Evolutionary conservation across 371 early-diverging fungal genomes (phyloP).

Genomic region (Choanephora cucurbitarum): DNA sequence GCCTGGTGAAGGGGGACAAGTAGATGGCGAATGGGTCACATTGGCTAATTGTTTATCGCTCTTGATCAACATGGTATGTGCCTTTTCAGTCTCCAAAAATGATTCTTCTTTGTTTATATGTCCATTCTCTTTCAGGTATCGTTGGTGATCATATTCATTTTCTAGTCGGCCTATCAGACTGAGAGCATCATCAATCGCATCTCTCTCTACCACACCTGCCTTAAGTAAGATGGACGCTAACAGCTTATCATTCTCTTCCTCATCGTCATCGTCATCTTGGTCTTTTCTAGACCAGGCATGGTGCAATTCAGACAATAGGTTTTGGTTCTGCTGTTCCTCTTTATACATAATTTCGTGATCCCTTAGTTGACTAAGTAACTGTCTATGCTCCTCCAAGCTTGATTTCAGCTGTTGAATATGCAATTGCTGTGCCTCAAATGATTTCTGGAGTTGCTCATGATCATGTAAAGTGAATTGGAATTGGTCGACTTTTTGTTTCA

Average conservation of each 20-base stretch:
- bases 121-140: conserved; percentile 13
- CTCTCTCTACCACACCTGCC: conserved; percentile 18
- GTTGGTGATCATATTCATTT: conserved; percentile 17
- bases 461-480: conserved; percentile 23
- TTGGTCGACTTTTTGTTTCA: conserved; percentile 27
- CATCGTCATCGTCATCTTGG: no score
- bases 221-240: conserved; percentile 16
- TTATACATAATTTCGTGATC: conserved; percentile 12
- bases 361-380: conserved; percentile 14
- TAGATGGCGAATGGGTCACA: neutral
- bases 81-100: neutral
- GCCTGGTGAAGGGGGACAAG: neutral
- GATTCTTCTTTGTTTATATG: conserved; percentile 5
- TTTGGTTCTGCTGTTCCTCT: neutral
- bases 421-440: conserved; percentile 25
- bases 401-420: conserved; percentile 30
- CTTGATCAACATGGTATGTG: neutral
- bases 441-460: conserved; percentile 30
- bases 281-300: conserved; percentile 19
- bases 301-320: conserved; percentile 13
- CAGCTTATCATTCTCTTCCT: neutral
- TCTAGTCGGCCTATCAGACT: conserved; percentile 16
- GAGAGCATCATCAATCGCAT: conserved; percentile 18
- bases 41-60: neutral
- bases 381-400: conserved; percentile 36